Conservation (phyloP, 805 yeast species). For the Ogataea pini region DNA sequence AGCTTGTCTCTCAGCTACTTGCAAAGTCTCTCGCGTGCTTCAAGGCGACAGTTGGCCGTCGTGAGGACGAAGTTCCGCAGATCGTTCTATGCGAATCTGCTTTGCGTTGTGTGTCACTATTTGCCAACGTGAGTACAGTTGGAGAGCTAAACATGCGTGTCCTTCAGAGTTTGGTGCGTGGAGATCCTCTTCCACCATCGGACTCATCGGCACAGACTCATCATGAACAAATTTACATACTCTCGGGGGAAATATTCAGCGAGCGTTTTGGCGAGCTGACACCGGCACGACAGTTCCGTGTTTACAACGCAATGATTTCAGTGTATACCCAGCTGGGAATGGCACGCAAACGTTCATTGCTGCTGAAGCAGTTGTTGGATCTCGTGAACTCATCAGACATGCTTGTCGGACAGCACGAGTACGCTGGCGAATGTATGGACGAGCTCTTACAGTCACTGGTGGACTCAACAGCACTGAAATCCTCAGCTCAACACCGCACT, state of each 20-base stretch:
- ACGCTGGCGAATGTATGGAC: constrained; percentile 17
- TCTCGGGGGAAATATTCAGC: constrained; percentile 49
- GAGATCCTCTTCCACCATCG: constrained; percentile 24
- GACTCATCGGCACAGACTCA: constrained; percentile 6
- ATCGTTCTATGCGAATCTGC: constrained; percentile 73
- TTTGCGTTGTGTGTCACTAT: constrained; percentile 60
- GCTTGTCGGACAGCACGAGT: constrained; percentile 11
- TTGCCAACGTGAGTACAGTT: constrained; percentile 52
- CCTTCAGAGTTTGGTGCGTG: constrained; percentile 47
- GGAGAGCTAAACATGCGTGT: constrained; percentile 47
- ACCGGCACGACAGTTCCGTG: constrained; percentile 54
- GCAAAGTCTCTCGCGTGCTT: constrained; percentile 45
- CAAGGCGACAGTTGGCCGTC: constrained; percentile 52
- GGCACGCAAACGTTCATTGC: constrained; percentile 66
- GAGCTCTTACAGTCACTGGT: constrained; percentile 48
- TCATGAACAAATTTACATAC: constrained; percentile 45
- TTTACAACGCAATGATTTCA: constrained; percentile 66
- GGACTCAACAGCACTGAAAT: constrained; percentile 1
- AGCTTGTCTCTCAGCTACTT: constrained; percentile 40
- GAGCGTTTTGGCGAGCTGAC: constrained; percentile 47
- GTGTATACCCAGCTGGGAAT: constrained; percentile 63
- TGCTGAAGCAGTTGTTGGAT: constrained; percentile 63
- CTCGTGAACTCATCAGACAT: constrained; percentile 34
- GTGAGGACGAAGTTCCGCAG: constrained; percentile 81
- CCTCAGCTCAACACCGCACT: constrained; percentile 43